Evolutionary conservation across 495 filamentous ascomycete genomes (phyloP), one percentile per base, ranked within the genome.

Genomic region (Aspergillus funiculosus): DNA sequence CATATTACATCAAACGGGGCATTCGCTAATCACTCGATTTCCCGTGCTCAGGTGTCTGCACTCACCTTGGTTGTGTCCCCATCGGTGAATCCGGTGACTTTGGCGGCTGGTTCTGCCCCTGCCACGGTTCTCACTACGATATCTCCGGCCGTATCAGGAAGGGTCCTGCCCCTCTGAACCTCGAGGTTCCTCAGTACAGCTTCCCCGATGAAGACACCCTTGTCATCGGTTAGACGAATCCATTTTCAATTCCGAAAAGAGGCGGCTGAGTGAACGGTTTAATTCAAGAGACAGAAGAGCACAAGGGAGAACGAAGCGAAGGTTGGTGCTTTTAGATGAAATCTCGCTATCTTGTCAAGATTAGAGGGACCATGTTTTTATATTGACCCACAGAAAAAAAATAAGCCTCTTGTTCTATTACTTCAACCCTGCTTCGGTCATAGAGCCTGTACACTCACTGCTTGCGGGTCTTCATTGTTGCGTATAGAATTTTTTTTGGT

Each of bases 31-130:
- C 17, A 6, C 14, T 53, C 58, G 51, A 51, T 39, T n/a, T 19
- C 11, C 31, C 14, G 15, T 32, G 7, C 30, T 10, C 50, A 91
- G 87, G 88, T 67, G 89, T 99, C 67, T 99, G 92, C 83, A 99
- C 92, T 59, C 92, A 99, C 69, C 75, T 99, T 59, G 92, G 92
- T 67, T 99, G 92, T 75, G 92, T 99, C 42, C 92, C 92, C 53
- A 97, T 99, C 68, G 92, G 92, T 64, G 92, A 99, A 76, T 85
- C 92, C 50, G 92, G 92, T 64, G 94, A 99, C 67, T 99, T 74
- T 66, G 92, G 92, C 60, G 92, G 92, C 60, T 99, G 92, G 92
- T 99, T 99, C 83, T 99, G 92, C 76, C 92, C 92, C 50, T 99
- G 92, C 83, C 92, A 99, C 79, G 92, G 92, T 64, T 95, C 89